Base-by-base conservation (phyloP, 108 stramenopile genomes). In the Cylindrotheca closterium region DNA sequence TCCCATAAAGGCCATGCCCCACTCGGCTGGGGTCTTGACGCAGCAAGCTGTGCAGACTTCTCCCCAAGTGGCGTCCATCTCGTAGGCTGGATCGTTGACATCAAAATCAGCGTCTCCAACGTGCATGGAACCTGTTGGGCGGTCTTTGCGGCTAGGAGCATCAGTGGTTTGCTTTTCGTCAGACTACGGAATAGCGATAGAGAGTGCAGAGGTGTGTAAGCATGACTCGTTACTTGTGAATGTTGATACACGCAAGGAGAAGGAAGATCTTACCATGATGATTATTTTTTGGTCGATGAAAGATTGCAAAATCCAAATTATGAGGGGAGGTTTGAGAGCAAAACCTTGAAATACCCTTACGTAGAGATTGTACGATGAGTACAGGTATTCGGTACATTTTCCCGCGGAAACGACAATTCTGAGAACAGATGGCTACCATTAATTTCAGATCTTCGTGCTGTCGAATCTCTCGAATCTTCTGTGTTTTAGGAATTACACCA, bases 11-110 rank as follows among this genome's bases (percentile, higher is more conserved):
- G 84, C 72, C 55, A 63, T 61, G 28, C 58, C 74, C 88, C 88
- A 89, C 47, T 76, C 85, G 31, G 45, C 23, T 7, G 71, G 68
- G 57, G 80, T 63, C 81, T 86, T 86, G 51, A 65, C 65, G 51
- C 86, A 89, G 72, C 88, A 91, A 22, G 85, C 60, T 18, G 48
- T 59, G 60, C 51, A 70, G 15, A 93, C 91, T 45, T 93, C 91
- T 22, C 68, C 72, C 91, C 91, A 93, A 22, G 87, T 84, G 54
- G 86, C 84, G 58, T 87, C 77, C 28, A 26, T n/a, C 4, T 15
- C 30, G 30, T 30, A 54, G 52, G 64, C 64, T 8, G 71, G 55
- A 32, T 57, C 63, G 0, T 75, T 73, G 3, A 68, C 57, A 33
- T 72, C 61, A 49, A 82, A 86, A 55, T 86, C 85, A 23, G 25